Base-by-base conservation (phyloP, 2,329 filamentous ascomycete species). In the Penicillium sp. region DNA sequence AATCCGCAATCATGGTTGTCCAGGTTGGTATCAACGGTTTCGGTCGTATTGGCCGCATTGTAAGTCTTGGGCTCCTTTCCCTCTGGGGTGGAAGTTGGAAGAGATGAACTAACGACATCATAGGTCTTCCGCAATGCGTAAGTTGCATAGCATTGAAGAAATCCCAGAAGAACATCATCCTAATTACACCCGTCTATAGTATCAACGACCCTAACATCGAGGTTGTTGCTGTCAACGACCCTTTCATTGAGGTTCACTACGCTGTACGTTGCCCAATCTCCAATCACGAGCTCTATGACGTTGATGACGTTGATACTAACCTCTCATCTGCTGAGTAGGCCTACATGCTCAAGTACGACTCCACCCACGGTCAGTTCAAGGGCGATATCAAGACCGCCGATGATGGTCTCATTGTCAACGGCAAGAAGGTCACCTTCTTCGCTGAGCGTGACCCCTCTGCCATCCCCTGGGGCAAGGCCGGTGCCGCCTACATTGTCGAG, bases 261-360 rank as follows among this genome's bases (percentile, higher is more conserved):
- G 94, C 94, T 78, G 93, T 96, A 87, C 83, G 91, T 89, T 39
- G 30, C 47, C 53, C 46, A 51, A 8, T 34, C n/a, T 13, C 16
- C 16, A 43, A 11, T 23, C 16, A 39, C 8, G 7, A 11, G 3
- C 30, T 48, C 35, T 23, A 23, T 23, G 23, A 23, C 23, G 23
- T 23, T 23, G 23, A n/a, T 30, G 18, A 26, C 1, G 7, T 13
- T 19, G 7, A 7, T 38, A 39, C 52, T 57, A 49, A 58, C 44
- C 49, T 44, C 36, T 18, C 36, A 34, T 50, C 26, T 48, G 42
- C 14, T 2, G 26, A n/a, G 42, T 63, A 96, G 91, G 90, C 89
- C 76, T 97, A 97, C 87, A 97, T 97, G 94, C 89, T 99, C 82
- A 95, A 96, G 85, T 97, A 97, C 79, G 94, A 99, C 84, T 91